phyloP scores from a whole-genome alignment of 805 yeast species.

The Lachancea nothofagi region DNA sequence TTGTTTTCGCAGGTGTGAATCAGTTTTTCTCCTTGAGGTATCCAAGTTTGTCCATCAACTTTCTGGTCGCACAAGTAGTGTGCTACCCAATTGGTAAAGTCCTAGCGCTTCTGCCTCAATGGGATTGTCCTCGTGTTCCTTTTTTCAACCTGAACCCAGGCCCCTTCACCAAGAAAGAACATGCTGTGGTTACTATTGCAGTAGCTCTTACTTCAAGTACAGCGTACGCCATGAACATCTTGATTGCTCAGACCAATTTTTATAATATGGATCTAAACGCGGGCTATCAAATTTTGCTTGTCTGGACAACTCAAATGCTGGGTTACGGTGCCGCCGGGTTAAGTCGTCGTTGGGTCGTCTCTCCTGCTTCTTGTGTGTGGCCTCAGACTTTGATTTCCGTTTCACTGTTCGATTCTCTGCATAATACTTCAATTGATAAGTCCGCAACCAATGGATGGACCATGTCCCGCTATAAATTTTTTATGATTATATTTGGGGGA shows the following conservation, averaged over 20 bases:
- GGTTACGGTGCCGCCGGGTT: constrained; percentile 66
- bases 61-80: constrained; percentile 48
- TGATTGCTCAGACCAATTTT: constrained; percentile 44
- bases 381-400: constrained; percentile 55
- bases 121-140: constrained; percentile 28
- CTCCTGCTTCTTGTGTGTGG: constrained; percentile 60
- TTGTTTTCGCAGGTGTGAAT: constrained; percentile 53
- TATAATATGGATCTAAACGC: constrained; percentile 40
- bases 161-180: constrained; percentile 48
- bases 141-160: constrained; percentile 46
- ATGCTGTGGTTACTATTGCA: constrained; percentile 44
- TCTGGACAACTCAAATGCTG: constrained; percentile 54
- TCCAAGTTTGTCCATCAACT: constrained; percentile 45
- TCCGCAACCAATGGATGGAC: constrained; percentile 55
- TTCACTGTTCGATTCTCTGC: constrained; percentile 51
- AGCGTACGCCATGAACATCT: constrained; percentile 54
- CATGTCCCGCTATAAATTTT: constrained; percentile 46
- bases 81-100: constrained; percentile 49
- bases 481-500: constrained; percentile 37
- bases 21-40: constrained; percentile 49
- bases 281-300: constrained; percentile 46
- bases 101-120: constrained; percentile 40
- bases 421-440: constrained; percentile 35
- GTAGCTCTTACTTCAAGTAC: constrained; percentile 39
- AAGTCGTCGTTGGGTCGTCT: constrained; percentile 50